These are phyloP conservation scores for Aspergillus cejpii DNA, from an alignment of 2,329 filamentous ascomycete genomes.

Conservation along the genomic window DNA sequence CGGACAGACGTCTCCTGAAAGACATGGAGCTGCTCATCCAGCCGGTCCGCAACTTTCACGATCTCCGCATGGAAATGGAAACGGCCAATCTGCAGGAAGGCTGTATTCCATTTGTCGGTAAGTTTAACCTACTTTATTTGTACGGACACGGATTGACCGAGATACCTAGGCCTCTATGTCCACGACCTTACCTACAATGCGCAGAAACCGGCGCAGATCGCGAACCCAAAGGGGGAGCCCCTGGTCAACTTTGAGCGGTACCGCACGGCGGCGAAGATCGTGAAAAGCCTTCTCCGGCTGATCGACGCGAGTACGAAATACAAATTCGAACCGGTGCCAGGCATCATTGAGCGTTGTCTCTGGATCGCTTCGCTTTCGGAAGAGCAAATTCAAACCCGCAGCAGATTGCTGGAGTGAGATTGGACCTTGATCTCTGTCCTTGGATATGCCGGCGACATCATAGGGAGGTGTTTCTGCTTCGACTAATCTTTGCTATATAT, in stretches of 20 bases:
- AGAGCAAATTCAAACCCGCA: slow-evolving; percentile 48
- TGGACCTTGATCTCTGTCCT: no score
- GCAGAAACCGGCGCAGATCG: slow-evolving; percentile 56
- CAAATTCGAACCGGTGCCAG: slow-evolving; percentile 50
- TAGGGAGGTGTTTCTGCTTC: no score
- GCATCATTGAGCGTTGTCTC: slow-evolving; percentile 56
- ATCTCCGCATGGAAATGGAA: slow-evolving; percentile 59
- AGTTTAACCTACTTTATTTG: slow-evolving; percentile 16
- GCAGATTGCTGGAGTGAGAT: slow-evolving; percentile 39
- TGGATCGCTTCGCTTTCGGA: slow-evolving; percentile 58
- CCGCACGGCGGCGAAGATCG: slow-evolving; percentile 58
- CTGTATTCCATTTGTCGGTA: slow-evolving; percentile 60
- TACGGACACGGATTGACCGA: slow-evolving; percentile 2
- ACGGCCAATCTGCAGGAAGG: slow-evolving; percentile 52
- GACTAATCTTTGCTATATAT: no score
- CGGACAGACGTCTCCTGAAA: slow-evolving; percentile 50
- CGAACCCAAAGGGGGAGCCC: slow-evolving; percentile 44
- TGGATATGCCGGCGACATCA: no score
- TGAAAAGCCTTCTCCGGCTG: slow-evolving; percentile 57
- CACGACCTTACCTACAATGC: slow-evolving; percentile 62
- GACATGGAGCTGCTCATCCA: slow-evolving; percentile 57
- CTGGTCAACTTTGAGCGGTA: slow-evolving; percentile 62
- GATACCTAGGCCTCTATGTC: slow-evolving; percentile 51
- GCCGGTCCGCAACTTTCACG: slow-evolving; percentile 58
- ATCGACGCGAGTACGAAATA: slow-evolving; percentile 60